Base-by-base conservation (phyloP, 352 stramenopile species). In the Phytophthora constricta region DNA sequence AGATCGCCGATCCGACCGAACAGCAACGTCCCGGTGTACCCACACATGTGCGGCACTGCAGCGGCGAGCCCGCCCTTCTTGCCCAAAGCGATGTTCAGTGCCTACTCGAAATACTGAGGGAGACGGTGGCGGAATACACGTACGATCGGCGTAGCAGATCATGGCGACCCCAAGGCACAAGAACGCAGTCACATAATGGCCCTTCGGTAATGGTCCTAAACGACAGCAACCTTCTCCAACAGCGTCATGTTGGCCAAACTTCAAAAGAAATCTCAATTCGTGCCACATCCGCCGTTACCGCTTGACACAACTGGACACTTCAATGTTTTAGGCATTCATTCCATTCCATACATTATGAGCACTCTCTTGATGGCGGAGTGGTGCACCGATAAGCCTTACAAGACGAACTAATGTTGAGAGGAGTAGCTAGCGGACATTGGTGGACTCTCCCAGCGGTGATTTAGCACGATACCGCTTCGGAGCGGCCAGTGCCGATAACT, bases 131-230 rank as follows among this genome's bases (percentile, higher is more conserved):
- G 27, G 53, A 5, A 20, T 2, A 9, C 7, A 68, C 78, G 27
- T 84, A 92, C 87, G 86, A 52, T 94, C 88, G 22, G 88, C 88
- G 56, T 96, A 96, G 76, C 86, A 96, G 62, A 96, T 91, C 16
- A 81, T 91, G 34, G 86, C 89, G 48, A 91, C 80, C 42, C 83
- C 84, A 41, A 93, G 74, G 53, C 86, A 93, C 43, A 95, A 64
- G 46, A 87, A 66, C 9, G 88, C 82, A 31, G 86, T 96, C 46
- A 90, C 43, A 72, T 92, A 92, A 65, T 86, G 67, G 26, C 78
- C 78, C 37, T 53, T 62, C 45, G 74, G 66, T 0, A 76, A 45
- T 47, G 70, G 51, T 37, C 47, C n/a, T 41, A 31, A 28, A 47
- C 51, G 17, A 61, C 19, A 28, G 47, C 46, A n/a, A 47, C 57